Percentiles rank a stretch among this genome's conserved stretches.
These are phyloP conservation scores for Platanthera zijinensis DNA, from an alignment of 106 monocot species.

Conservation along the genomic window DNA sequence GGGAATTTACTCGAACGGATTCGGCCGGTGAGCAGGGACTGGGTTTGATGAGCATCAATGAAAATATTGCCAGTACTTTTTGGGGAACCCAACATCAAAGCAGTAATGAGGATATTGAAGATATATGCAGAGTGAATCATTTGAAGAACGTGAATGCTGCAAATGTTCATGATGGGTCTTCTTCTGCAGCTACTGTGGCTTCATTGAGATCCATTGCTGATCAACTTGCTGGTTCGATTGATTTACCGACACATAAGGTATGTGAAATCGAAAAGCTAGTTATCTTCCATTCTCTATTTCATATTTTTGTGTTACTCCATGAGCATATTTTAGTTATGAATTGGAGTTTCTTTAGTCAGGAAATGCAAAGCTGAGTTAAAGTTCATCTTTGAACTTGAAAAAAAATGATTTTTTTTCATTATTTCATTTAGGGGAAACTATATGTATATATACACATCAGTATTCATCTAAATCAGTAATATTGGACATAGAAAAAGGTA, in stretches of 20 bases:
- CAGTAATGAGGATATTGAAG: slow-evolving; percentile 14
- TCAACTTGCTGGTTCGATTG: slow-evolving; percentile 18
- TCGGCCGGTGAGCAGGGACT: slow-evolving; percentile 35
- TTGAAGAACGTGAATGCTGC: slow-evolving; percentile 20
- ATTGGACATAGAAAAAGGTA: too few species aligned
- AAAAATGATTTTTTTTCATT: too few species aligned
- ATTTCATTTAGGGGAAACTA: too few species aligned
- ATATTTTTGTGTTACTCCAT: not conserved
- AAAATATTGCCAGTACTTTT: slow-evolving; percentile 32
- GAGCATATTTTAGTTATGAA: not conserved
- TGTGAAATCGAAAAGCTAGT: not conserved
- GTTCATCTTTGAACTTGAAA: not conserved
- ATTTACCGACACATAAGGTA: slow-evolving; percentile 29
- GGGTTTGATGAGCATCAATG: slow-evolving; percentile 63
- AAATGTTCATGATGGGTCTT: slow-evolving; percentile 33
- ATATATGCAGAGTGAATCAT: slow-evolving; percentile 19
- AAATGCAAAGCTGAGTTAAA: not conserved
- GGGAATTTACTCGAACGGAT: slow-evolving; percentile 33
- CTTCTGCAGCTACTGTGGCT: slow-evolving; percentile 21
- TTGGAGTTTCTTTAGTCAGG: not conserved
- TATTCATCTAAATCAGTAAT: too few species aligned
- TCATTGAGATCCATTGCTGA: slow-evolving; percentile 18
- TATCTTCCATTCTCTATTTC: not conserved
- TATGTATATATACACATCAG: too few species aligned
- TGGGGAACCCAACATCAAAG: slow-evolving; percentile 30